Conservation (phyloP, 1,284 basidiomycete species). For the Fomitopsis betulina region DNA sequence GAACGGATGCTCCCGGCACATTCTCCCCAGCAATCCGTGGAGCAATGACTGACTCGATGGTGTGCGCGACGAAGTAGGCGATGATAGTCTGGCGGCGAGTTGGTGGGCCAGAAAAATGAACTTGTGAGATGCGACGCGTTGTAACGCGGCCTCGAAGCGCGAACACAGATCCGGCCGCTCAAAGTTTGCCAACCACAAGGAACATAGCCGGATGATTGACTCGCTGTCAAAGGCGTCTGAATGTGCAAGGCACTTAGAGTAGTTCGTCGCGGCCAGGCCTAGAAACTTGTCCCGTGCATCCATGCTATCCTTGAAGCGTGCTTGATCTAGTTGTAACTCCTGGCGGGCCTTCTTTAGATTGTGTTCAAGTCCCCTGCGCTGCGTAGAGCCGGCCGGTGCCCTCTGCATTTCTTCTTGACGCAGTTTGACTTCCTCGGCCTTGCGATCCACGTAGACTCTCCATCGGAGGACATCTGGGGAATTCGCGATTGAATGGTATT, state of each 20-base stretch:
- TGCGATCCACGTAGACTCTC: constrained; percentile 72
- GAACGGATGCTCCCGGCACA: constrained; percentile 91
- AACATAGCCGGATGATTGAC: constrained; percentile 77
- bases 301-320: constrained; percentile 57
- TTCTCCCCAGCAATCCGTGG: constrained; percentile 62
- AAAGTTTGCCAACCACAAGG: constrained; percentile 90
- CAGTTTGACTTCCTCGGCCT: constrained; percentile 56
- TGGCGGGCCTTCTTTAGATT: constrained; percentile 36
- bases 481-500: constrained; percentile 68
- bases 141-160: constrained; percentile 46
- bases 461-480: constrained; percentile 73
- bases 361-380: constrained; percentile 20
- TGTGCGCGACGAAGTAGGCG: constrained; percentile 21
- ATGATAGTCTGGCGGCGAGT: constrained; percentile 81
- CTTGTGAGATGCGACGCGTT: constrained; percentile 80
- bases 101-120: constrained; percentile 91
- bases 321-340: constrained; percentile 53
- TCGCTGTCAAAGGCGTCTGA: constrained; percentile 78
- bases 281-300: constrained; percentile 64
- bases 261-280: constrained; percentile 76
- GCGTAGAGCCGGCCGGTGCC: constrained; percentile 22
- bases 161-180: constrained; percentile 52
- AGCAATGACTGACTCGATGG: constrained; percentile 60
- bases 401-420: constrained; percentile 38
- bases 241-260: constrained; percentile 65